Evolutionary conservation across 73 alveolate species (phyloP).

Genomic region (Uronychia setigera): DNA sequence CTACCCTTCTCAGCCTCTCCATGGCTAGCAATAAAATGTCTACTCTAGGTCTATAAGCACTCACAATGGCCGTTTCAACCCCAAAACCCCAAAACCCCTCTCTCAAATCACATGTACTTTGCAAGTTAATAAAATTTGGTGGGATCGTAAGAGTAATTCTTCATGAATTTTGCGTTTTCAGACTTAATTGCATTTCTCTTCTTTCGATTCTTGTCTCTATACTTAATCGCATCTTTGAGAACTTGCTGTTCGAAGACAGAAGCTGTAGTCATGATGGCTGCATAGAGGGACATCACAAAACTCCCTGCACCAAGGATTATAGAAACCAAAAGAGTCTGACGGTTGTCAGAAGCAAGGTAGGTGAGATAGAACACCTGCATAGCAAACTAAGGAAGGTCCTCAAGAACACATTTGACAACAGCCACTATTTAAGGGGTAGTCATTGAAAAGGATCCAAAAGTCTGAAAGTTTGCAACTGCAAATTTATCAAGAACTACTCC

Average conservation of each 20-base stretch:
- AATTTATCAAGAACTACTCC: not conserved
- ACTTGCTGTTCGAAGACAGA: not conserved
- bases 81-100: not conserved
- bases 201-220: not conserved
- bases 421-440: not conserved
- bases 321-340: not conserved
- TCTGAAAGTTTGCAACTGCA: not conserved
- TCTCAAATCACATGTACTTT: too few species aligned
- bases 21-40: not conserved
- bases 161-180: too few species aligned
- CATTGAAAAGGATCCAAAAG: not conserved
- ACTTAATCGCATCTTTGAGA: not conserved
- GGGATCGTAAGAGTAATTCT: too few species aligned
- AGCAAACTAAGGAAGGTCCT: slow-evolving; percentile 5
- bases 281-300: not conserved
- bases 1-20: not conserved
- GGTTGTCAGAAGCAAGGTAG: not conserved
- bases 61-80: not conserved
- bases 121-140: too few species aligned
- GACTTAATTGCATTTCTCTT: too few species aligned
- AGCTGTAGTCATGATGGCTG: not conserved
- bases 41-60: not conserved
- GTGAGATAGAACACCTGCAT: not conserved
- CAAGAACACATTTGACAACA: slow-evolving; percentile 2
- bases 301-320: not conserved